Evolutionary conservation across 1,284 basidiomycete genomes (phyloP).

Genomic region (Leccinum griseonigrum): DNA sequence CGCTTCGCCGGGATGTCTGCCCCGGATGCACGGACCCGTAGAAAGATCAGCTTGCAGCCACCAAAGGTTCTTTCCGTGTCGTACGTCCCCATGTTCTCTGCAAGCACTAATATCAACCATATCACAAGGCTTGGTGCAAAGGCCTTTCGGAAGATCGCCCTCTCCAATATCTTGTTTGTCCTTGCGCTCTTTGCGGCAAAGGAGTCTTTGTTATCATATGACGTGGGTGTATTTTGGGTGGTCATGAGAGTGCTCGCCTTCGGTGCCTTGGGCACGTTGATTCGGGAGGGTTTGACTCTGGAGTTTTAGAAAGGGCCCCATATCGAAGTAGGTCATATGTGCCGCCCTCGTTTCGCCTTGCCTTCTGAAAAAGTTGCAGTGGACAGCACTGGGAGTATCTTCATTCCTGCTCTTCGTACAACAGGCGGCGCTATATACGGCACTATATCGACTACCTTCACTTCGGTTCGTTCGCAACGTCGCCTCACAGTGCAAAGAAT

Average conservation of each 20-base stretch:
- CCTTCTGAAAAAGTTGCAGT: constrained; percentile 42
- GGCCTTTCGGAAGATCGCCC: constrained; percentile 51
- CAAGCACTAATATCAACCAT: neutral
- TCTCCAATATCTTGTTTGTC: constrained; percentile 61
- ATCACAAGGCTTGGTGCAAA: constrained; percentile 44
- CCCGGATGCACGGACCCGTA: constrained; percentile 66
- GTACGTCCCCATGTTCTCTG: constrained; percentile 37
- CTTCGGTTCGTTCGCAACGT: constrained; percentile 46
- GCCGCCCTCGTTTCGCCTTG: neutral
- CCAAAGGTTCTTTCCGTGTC: constrained; percentile 50
- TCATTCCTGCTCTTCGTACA: constrained; percentile 68
- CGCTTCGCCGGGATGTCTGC: constrained; percentile 47
- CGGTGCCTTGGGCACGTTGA: constrained; percentile 55
- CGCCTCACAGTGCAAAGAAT: neutral
- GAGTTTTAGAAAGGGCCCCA: constrained; percentile 49
- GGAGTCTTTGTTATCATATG: constrained; percentile 59
- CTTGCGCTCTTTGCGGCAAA: constrained; percentile 60
- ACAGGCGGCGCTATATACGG: constrained; percentile 58
- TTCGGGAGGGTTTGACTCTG: constrained; percentile 55
- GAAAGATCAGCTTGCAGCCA: constrained; percentile 62
- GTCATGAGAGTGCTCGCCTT: constrained; percentile 66
- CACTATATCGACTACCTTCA: constrained; percentile 62
- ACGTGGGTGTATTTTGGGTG: constrained; percentile 72
- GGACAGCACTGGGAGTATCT: constrained; percentile 63
- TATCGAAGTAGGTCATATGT: constrained; percentile 51